These are phyloP conservation scores for Penicillium sp. DNA, from an alignment of 2,329 filamentous ascomycete genomes.

Conservation along the genomic window DNA sequence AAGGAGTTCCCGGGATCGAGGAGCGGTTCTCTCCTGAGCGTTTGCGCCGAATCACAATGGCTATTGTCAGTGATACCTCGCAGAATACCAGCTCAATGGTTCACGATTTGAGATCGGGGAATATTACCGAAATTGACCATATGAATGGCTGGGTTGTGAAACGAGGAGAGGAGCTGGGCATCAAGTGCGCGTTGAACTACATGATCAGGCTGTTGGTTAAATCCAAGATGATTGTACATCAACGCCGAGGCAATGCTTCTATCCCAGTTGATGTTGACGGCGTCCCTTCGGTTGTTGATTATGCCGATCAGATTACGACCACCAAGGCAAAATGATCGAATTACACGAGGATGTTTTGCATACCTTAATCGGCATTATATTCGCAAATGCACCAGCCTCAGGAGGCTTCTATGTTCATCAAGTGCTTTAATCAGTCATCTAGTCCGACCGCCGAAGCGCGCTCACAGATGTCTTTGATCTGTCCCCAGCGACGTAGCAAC, in stretches of 20 bases:
- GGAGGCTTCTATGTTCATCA: neutral
- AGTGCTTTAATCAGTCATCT: neutral
- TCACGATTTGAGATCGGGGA: constrained; percentile 61
- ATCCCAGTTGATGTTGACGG: constrained; percentile 31
- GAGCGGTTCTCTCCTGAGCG: constrained; percentile 62
- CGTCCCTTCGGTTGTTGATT: constrained; percentile 6
- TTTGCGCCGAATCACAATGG: constrained; percentile 60
- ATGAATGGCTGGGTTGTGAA: constrained; percentile 85
- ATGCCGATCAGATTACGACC: neutral
- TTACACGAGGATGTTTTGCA: too few relatives aligned
- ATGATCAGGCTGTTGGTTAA: constrained; percentile 72
- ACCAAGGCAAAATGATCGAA: neutral
- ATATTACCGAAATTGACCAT: constrained; percentile 74
- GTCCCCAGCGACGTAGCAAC: constrained; percentile 39
- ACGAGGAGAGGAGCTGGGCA: constrained; percentile 68
- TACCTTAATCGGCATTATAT: neutral
- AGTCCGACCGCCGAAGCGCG: constrained; percentile 24
- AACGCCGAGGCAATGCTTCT: constrained; percentile 28
- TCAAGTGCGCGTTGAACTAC: constrained; percentile 72
- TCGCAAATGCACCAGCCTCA: neutral
- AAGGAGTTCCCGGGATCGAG: constrained; percentile 59
- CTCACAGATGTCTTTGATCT: constrained; percentile 38
- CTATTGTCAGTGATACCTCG: constrained; percentile 43
- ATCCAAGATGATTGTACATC: constrained; percentile 60
- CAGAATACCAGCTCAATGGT: constrained; percentile 63